Evolutionary conservation across 2,329 filamentous ascomycete species (phyloP).

Genomic region (Knoxdaviesia capensis): DNA sequence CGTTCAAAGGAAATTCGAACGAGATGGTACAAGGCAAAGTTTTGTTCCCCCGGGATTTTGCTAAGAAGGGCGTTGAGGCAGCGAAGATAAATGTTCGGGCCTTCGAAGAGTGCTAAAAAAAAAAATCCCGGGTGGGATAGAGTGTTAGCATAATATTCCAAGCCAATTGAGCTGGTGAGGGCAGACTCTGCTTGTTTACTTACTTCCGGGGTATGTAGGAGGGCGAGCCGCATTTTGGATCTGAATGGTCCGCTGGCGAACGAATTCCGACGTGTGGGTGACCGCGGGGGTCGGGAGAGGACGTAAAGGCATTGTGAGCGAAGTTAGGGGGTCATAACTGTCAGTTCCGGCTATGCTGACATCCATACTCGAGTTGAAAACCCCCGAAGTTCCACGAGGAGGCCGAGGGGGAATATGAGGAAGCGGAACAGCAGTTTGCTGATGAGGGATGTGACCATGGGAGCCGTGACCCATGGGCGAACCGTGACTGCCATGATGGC

Average conservation of each 20-base stretch:
- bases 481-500: neutral
- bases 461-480: neutral
- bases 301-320: constrained; percentile 27
- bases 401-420: too few relatives aligned
- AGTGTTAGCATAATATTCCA: too few relatives aligned
- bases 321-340: constrained; percentile 36
- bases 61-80: constrained; percentile 72
- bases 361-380: constrained; percentile 32
- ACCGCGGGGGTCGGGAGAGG: constrained; percentile 58
- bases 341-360: constrained; percentile 13
- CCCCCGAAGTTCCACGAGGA: too few relatives aligned
- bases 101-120: constrained; percentile 37
- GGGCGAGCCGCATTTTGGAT: too few relatives aligned
- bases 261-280: constrained; percentile 16
- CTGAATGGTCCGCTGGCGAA: too few relatives aligned
- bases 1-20: constrained; percentile 91
- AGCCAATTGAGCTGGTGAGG: too few relatives aligned
- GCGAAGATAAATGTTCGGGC: constrained; percentile 79
- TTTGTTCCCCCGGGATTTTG: constrained; percentile 58
- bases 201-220: too few relatives aligned
- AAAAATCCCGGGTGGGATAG: neutral
- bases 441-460: constrained; percentile 15
- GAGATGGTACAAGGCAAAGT: constrained; percentile 82
- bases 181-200: too few relatives aligned
- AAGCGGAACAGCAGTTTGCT: neutral